Evolutionary conservation across 768 basidiomycete species (phyloP), one percentile per base, ranked within the genome.

Genomic region (Trametes maxima): DNA sequence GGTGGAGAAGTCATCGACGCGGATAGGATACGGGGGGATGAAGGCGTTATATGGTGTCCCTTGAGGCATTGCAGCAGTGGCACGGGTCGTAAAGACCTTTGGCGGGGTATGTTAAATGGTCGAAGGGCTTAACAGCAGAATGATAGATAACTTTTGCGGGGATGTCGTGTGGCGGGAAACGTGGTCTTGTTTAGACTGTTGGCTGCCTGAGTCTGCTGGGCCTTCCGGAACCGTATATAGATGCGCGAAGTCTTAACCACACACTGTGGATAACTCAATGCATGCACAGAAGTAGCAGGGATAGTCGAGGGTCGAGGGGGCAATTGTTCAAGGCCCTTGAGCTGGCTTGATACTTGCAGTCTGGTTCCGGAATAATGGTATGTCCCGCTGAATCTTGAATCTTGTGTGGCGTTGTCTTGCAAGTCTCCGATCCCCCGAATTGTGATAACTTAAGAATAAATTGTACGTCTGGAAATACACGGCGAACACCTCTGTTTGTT

Each of bases 21-120:
- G 87, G 50, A 98, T 94, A 39, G 71, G 66, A 70, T 95, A 97
- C 5, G 93, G 91, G 6, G 79, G 81, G 5, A 89, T 77, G 69
- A 92, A 88, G 0, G 90, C 87, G 70, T 88, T 79, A 74, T 85
- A 90, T 1, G 90, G 90, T 0, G 92, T 85, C 66, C 90, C 89
- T 37, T 79, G 77, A 28, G 92, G 92, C 91, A 93, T 93, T 3
- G 36, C 24, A 14, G 55, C 22, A 45, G 52, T 28, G 36, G 44
- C n/a, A 35, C 6, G 11, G 16, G 21, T 6, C 42, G 14, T 16
- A 53, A 45, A 33, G 21, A 7, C 47, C 22, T 17, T 57, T 48
- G 46, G 3, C 8, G 19, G 1, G 19, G 16, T 3, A 3, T 40
- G 25, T 1, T 45, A 3, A 37, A 37, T 11, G 21, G 19, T 25